Conservation (phyloP, 192 early-diverging fungal species). For the Coemansia umbellata region DNA sequence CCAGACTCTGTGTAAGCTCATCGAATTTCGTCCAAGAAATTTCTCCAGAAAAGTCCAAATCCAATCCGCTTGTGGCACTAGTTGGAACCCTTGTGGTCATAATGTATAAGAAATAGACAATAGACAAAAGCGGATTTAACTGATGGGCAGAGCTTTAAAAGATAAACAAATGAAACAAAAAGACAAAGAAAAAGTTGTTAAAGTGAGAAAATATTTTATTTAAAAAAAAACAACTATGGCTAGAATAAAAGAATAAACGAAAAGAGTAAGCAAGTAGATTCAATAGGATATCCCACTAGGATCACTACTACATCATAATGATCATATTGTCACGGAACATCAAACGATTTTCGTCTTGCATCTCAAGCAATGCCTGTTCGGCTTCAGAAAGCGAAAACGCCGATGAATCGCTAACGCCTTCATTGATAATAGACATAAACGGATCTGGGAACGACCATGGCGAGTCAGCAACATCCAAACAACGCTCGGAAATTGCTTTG, state of each 20-base stretch:
- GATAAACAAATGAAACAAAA: neutral
- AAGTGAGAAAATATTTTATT: too few species aligned
- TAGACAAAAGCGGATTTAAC: too few species aligned
- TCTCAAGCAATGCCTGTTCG: constrained; percentile 53
- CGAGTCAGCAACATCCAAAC: constrained; percentile 50
- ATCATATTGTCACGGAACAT: constrained; percentile 67
- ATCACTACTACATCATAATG: constrained; percentile 68
- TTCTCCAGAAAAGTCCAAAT: constrained; percentile 9
- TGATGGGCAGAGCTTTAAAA: neutral
- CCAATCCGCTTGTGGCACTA: constrained; percentile 3
- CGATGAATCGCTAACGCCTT: constrained; percentile 22
- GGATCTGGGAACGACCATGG: constrained; percentile 53
- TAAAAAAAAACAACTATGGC: too few species aligned
- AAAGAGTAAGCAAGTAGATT: too few species aligned
- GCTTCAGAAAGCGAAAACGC: constrained; percentile 59
- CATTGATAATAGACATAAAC: constrained; percentile 58
- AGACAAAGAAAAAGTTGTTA: too few species aligned
- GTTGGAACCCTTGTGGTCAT: neutral
- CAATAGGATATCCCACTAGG: too few species aligned
- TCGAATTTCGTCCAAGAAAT: constrained; percentile 16
- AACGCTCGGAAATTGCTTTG: constrained; percentile 30
- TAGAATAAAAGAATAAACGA: too few species aligned
- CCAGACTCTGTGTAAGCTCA: constrained; percentile 5
- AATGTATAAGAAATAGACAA: neutral
- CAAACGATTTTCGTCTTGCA: constrained; percentile 65